Percentiles rank a stretch among this genome's conserved stretches.
Conservation (phyloP, 306 rosid species). For the Malus fusca region DNA sequence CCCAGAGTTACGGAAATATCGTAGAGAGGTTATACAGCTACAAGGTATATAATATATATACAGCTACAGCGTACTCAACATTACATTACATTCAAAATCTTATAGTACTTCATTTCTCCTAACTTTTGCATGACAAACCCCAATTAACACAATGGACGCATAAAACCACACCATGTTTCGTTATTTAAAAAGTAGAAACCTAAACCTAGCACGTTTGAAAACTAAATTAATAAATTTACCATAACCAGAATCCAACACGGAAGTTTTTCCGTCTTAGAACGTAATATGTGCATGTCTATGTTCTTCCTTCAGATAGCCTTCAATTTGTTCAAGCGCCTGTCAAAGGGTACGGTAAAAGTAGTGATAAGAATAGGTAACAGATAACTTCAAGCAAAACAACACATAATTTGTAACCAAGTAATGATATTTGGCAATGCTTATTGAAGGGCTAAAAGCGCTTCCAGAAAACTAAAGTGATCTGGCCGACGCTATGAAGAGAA, state of each 20-base stretch:
- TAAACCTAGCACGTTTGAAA: conserved; percentile 14
- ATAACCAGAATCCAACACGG: background rate
- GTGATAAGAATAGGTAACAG: background rate
- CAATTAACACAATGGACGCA: background rate
- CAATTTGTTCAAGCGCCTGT: conserved; percentile 81
- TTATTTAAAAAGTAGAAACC: conserved; percentile 13
- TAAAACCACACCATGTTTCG: background rate
- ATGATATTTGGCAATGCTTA: background rate
- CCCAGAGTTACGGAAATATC: background rate
- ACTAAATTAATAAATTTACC: background rate
- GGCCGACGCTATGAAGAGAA: background rate
- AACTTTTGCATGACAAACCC: background rate
- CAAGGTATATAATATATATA: background rate
- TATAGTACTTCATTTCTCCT: background rate
- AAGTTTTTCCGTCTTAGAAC: conserved; percentile 17
- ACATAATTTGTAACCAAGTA: conserved; percentile 2
- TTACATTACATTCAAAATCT: background rate
- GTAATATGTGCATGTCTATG: conserved; percentile 24
- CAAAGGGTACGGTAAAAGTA: conserved; percentile 8
- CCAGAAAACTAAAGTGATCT: background rate
- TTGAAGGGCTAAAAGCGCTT: background rate
- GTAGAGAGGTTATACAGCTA: too few relatives aligned
- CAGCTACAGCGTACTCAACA: background rate
- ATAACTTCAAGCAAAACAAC: background rate
- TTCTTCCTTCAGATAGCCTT: conserved; percentile 43